Evolutionary conservation across 805 yeast species (phyloP), one percentile per base, ranked within the genome.

Genomic region (Danielia oregonensis): DNA sequence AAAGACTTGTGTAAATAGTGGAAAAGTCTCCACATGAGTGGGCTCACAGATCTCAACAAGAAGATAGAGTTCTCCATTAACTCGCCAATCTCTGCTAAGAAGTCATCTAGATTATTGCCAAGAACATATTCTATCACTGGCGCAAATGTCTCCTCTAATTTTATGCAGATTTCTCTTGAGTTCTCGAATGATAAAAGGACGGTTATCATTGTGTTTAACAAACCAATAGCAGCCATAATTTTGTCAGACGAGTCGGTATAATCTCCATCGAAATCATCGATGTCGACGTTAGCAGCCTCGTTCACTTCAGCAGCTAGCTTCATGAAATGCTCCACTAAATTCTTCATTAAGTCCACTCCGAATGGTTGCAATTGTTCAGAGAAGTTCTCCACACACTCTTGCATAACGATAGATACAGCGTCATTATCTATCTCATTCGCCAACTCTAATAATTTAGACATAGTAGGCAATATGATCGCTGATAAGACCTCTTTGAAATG

Each of bases 341-440:
- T 54, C 27, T 48, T 43, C 57, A 52, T 54, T 38, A 55, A 46
- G 29, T 46, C 51, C 17, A 54, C 53, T 4, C 61, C 61, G 29
- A 55, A 54, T 5, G 59, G 60, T 24, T 53, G 93, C 47, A 91
- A 69, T 59, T 91, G 94, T 44, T 81, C 85, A 4, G 95, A 74
- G 59, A 83, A 93, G 39, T 76, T 78, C 53, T 89, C 96, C 19
- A 91, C 97, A 55, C 93, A 82, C 50, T 89, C 96, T 66, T 91
- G 97, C 82, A 91, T 87, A 5, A 91, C 96, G 16, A 82, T 84
- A 15, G 95, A 78, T 18, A 93, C 73, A 2, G 88, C 76, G 53
- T 93, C 98, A 38, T 83, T 79, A 51, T 91, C 98, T 44, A 89
- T 78, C 39, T 80, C 79, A 51, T 86, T 82, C 4, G 95, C 80